Percentiles rank a stretch among this genome's conserved stretches.
Conservation (phyloP, 2,329 filamentous ascomycete genomes). For the Chaetomium sp. region DNA sequence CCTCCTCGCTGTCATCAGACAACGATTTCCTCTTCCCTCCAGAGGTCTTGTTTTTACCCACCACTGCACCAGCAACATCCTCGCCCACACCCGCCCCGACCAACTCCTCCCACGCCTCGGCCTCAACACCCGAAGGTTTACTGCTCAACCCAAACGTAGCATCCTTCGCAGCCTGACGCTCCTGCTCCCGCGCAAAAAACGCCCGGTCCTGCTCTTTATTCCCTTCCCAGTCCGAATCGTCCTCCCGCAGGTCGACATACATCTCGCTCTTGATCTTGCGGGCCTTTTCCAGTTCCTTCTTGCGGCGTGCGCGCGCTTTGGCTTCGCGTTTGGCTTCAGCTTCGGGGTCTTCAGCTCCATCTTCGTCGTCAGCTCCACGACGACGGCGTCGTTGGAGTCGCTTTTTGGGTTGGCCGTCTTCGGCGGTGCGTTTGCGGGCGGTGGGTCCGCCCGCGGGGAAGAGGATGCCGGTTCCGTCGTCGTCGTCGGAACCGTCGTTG, state of each 20-base stretch:
- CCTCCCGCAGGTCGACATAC: slow-evolving; percentile 77
- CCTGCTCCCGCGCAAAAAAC: slow-evolving; percentile 74
- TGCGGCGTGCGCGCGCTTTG: slow-evolving; percentile 53
- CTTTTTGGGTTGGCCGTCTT: slow-evolving; percentile 51
- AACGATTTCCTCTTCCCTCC: slow-evolving; percentile 1
- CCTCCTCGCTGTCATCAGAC: slow-evolving; percentile 21
- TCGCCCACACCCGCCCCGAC: slow-evolving; percentile 10
- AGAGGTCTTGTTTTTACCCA: slow-evolving; percentile 1
- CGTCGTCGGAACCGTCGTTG: slow-evolving; percentile 36
- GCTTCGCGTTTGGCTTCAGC: slow-evolving; percentile 56
- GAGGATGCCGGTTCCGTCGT: slow-evolving; percentile 46
- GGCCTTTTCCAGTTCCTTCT: slow-evolving; percentile 69
- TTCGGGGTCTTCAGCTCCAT: slow-evolving; percentile 29
- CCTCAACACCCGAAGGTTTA: slow-evolving; percentile 14
- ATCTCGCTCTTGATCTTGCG: slow-evolving; percentile 77
- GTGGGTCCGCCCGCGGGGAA: slow-evolving; percentile 67
- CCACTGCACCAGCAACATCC: slow-evolving; percentile 15
- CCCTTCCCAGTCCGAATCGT: slow-evolving; percentile 77
- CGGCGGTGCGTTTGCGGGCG: slow-evolving; percentile 44
- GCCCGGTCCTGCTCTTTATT: slow-evolving; percentile 36
- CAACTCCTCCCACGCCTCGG: slow-evolving; percentile 20
- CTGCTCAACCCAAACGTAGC: slow-evolving; percentile 25
- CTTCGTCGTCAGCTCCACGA: slow-evolving; percentile 14
- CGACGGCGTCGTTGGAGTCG: slow-evolving; percentile 47
- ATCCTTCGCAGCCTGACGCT: slow-evolving; percentile 45